Base-by-base conservation (phyloP, 1,139 yeast genomes). In the Lodderomyces elongisporus region DNA sequence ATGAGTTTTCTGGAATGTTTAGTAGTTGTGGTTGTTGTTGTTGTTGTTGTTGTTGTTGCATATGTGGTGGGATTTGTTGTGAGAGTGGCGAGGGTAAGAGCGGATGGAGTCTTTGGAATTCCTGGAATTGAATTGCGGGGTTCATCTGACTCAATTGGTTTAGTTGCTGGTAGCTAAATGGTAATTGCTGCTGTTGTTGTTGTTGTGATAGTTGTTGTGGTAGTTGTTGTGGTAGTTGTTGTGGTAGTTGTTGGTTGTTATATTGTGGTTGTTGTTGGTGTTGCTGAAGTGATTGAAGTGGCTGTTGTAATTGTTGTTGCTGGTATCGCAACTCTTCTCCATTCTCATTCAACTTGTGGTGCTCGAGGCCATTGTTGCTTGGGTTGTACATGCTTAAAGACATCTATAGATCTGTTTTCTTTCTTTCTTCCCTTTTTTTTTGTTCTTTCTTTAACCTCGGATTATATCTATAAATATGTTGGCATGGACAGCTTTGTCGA, bases 221-320 rank as follows among this genome's bases (percentile, higher is more conserved):
- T n/a, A 25, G 28, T 13, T 30, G 34, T 10, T 27, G 38, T 17
- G 17, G 28, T 14, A 14, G 30, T 25, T 25, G 34, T 16, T 35
- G 33, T 14, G 28, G 38, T n/a, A 25, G 28, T 13, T 30, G 34
- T 10, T 27, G 38, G n/a, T n/a, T n/a, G n/a, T n/a, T n/a, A n/a
- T n/a, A n/a, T n/a, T n/a, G n/a, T n/a, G n/a, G n/a, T n/a, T 17
- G 17, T 25, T 14, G 17, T 8, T 20, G 31, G 15, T 30, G 34
- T 12, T 17, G 17, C 13, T 14, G 28, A 10, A 9, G 30, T 16
- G 25, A 15, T 7, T 30, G 30, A n/a, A 17, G 5, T 10, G 3
- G 35, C 28, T 29, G 38, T 12, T 34, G 33, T 14, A 20, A 37
- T 7, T 34, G 29, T 14, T 26, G 32, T 15, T 30, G 39, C 15